These are phyloP conservation scores for Quercus parvula DNA, from an alignment of 306 rosid genomes.

Conservation along the genomic window DNA sequence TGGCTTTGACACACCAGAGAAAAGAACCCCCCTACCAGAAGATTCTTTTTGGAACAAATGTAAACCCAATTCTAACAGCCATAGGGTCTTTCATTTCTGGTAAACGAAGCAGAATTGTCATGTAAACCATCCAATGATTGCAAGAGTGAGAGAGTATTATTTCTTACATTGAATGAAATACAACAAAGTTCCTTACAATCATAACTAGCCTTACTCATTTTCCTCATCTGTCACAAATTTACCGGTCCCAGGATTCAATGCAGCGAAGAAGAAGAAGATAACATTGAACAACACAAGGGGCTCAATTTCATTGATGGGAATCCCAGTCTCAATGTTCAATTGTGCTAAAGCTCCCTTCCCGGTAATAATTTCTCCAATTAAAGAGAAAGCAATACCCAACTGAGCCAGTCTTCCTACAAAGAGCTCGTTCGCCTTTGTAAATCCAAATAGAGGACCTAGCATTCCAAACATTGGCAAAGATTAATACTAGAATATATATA, in stretches of 20 bases:
- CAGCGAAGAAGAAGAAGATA: slow-evolving; percentile 89
- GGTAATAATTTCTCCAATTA: slow-evolving; percentile 90
- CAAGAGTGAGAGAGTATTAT: not conserved
- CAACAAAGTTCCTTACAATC: not conserved
- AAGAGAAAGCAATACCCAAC: slow-evolving; percentile 84
- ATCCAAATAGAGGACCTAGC: slow-evolving; percentile 90
- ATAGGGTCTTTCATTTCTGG: not conserved
- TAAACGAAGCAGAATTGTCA: not conserved
- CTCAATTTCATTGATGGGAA: slow-evolving; percentile 86
- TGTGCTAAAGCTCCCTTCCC: slow-evolving; percentile 98
- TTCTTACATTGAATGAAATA: not conserved
- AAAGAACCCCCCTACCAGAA: too few relatives aligned
- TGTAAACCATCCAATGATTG: not conserved
- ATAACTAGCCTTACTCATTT: slow-evolving; percentile 39
- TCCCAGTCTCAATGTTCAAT: slow-evolving; percentile 90
- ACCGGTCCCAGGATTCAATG: slow-evolving; percentile 95
- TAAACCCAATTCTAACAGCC: not conserved
- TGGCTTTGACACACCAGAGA: too few relatives aligned
- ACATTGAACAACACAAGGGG: slow-evolving; percentile 86
- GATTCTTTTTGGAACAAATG: not conserved
- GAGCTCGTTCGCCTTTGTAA: slow-evolving; percentile 86
- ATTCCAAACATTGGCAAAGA: not conserved
- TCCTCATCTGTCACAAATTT: slow-evolving; percentile 75
- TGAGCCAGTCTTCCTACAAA: slow-evolving; percentile 99
- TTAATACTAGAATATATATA: not conserved